A percentile compares a stretch with the other conserved stretches of the same genome.
phyloP scores from a whole-genome alignment of 129 eudicot species.

The Logfia minima region DNA sequence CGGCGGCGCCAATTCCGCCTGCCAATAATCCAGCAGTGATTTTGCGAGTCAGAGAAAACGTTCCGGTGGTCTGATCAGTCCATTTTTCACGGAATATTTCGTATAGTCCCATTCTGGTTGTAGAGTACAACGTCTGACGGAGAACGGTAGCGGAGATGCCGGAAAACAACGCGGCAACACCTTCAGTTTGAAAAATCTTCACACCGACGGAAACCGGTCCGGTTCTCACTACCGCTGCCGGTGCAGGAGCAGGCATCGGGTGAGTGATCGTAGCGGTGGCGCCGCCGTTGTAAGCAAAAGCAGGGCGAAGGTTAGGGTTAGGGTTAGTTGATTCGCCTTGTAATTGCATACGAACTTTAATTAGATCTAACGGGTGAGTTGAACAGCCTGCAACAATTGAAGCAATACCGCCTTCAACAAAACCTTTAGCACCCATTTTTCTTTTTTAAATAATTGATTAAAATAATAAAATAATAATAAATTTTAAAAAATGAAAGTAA shows the following conservation, averaged over 20 bases:
- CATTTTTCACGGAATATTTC: conserved; percentile 59
- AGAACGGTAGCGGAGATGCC: conserved; percentile 87
- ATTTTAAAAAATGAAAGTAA: neutral
- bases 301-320: conserved; percentile 40
- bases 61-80: conserved; percentile 50
- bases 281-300: conserved; percentile 41
- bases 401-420: conserved; percentile 78
- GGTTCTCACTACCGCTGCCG: conserved; percentile 14
- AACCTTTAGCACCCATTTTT: conserved; percentile 65
- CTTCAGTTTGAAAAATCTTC: conserved; percentile 60
- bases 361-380: conserved; percentile 75
- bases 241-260: conserved; percentile 24
- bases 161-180: conserved; percentile 63
- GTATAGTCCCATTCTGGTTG: conserved; percentile 84
- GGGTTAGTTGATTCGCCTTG: conserved; percentile 55
- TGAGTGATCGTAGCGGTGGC: conserved; percentile 18
- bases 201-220: conserved; percentile 65
- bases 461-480: neutral
- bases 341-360: conserved; percentile 81
- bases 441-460: neutral
- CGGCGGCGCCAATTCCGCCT: conserved; percentile 78
- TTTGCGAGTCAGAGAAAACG: conserved; percentile 44
- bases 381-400: conserved; percentile 78
- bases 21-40: conserved; percentile 67
- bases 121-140: conserved; percentile 69